These are phyloP conservation scores for Pseudogymnoascus pannorum DNA, from an alignment of 2,329 filamentous ascomycete species.

Conservation along the genomic window DNA sequence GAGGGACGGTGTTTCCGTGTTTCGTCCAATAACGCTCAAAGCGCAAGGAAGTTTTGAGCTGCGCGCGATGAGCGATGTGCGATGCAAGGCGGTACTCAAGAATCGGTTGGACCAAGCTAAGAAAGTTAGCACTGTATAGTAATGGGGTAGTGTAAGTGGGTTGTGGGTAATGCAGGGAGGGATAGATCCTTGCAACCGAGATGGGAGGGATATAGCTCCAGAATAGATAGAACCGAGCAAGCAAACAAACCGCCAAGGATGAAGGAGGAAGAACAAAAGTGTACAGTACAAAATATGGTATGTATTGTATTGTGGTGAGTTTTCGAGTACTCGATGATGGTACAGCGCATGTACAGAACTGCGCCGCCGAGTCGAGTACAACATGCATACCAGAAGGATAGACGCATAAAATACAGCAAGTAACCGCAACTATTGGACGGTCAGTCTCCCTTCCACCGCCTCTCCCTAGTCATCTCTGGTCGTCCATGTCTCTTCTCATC, in stretches of 20 bases:
- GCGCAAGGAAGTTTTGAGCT: neutral
- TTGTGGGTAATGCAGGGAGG: neutral
- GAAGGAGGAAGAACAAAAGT: neutral
- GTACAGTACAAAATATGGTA: neutral
- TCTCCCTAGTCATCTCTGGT: neutral
- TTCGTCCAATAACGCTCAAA: neutral
- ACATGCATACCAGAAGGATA: neutral
- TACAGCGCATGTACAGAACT: neutral
- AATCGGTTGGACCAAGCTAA: neutral
- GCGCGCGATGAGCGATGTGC: neutral
- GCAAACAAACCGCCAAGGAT: neutral
- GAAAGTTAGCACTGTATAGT: neutral
- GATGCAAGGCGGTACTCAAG: neutral
- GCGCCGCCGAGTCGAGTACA: neutral
- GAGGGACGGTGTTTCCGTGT: neutral
- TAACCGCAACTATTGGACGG: neutral
- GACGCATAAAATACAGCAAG: neutral
- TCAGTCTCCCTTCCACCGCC: neutral
- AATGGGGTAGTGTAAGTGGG: neutral
- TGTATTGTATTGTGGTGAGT: neutral
- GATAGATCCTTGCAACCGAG: neutral
- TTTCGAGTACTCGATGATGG: neutral
- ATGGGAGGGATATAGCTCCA: neutral
- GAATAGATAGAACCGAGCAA: neutral
- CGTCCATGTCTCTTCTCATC: too few relatives aligned